Evolutionary conservation across 2,329 filamentous ascomycete species (phyloP), one percentile per base, ranked within the genome.

Genomic region (Hypoxylon sp.): DNA sequence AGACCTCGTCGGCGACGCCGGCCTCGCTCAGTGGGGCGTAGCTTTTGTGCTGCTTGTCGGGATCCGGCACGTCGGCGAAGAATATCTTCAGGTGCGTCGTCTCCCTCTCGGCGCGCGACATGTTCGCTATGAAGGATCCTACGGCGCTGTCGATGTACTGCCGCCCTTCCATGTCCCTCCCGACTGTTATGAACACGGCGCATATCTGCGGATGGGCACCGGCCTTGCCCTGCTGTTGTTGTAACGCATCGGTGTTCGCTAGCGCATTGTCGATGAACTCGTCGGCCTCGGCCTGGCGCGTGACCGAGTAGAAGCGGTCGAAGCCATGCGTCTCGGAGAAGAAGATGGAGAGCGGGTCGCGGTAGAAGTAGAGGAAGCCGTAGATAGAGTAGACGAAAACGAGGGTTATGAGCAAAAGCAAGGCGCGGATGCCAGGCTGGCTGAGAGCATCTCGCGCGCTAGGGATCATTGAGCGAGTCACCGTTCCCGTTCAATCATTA

Each of bases 141-240:
- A 73, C 64, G 5, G 71, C 71, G 18, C 62, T 71, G 42, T 72
- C 71, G 46, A 73, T 55, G 33, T 73, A 73, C 11, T 71, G 69
- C 8, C 68, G 62, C 1, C 68, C 67, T 15, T 57, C 59, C 51
- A 71, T 64, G 27, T 67, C 59, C 23, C 70, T 64, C 18, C 63
- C 68, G 6, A 70, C 61, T 0, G 70, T 72, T 33, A 70, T 60
- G 56, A 72, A 70, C 4, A 70, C 64, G 18, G 69, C 69, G 31
- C 70, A 72, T 9, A 72, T 67, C 47, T 63, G 47, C 6, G 69
- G 67, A 20, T 55, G 27, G 11, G 54, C 46, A 23, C 66, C 65
- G 18, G 69, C 67, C 29, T 68, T 70, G 41, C 56, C 68, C 9
- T 68, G 50, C 7, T 51, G 51, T 17, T 50, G 49, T 46, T 40